Base-by-base conservation (phyloP, 768 basidiomycete species). In the Agaricus blazei region DNA sequence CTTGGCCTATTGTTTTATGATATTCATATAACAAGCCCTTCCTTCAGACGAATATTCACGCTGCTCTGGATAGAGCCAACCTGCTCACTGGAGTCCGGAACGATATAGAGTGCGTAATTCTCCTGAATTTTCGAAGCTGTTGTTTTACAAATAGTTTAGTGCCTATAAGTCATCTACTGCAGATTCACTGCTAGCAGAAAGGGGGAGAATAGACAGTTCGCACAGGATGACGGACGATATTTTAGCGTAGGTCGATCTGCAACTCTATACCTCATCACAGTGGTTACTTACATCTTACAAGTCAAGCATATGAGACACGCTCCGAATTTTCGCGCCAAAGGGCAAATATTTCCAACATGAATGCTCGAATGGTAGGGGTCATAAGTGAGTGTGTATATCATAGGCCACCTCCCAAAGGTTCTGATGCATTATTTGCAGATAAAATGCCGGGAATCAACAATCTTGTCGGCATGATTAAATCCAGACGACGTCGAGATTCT, bases 301-400 rank as follows among this genome's bases (percentile, higher is more conserved):
- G 94, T 43, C 97, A 98, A 83, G 97, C 96, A 28, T 95, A 98
- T 65, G 97, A 93, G 65, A 98, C 96, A 3, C 86, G 97, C 29
- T 83, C 91, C 23, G 96, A 98, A 70, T 98, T 99, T 70, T 74
- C 81, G 27, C 81, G 84, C 44, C 97, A 99, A 69, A 78, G 93
- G 31, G 68, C 77, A 9, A 83, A 88, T 23, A 71, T 99, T 40
- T 72, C 82, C 8, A 78, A 84, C 14, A 91, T 99, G 60, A 93
- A 92, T 70, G 76, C 83, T 12, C 83, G 95, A 28, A 93, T 99
- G 83, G 72, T 77, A 52, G 81, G 84, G 48, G 90, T 96, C 15
- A 72, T 98, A 27, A 86, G 93, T 95, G 63, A 59, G 87, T 74
- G 9, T 9, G 52, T 41, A 26, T 19, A 45, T 27, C 9, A 4